These are phyloP conservation scores for Candolleomyces efflorescens DNA, from an alignment of 768 basidiomycete genomes.

Conservation along the genomic window DNA sequence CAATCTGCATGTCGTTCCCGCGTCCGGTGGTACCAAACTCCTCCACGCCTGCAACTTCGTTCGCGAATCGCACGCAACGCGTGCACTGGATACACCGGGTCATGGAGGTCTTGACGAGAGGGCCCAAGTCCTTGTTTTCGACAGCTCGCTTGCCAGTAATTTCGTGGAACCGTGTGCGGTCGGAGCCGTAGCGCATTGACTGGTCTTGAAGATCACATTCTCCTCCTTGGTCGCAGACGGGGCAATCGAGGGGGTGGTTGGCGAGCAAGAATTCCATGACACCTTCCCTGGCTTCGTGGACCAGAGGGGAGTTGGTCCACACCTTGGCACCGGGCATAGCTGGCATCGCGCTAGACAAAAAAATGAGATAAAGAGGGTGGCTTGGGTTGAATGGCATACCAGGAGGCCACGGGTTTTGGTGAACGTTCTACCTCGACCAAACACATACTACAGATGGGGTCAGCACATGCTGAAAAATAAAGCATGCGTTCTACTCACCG, in stretches of 20 bases:
- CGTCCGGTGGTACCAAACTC: constrained; percentile 96
- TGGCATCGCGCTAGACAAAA: constrained; percentile 77
- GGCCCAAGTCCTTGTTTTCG: constrained; percentile 97
- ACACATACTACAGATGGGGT: constrained; percentile 74
- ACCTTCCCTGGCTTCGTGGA: constrained; percentile 89
- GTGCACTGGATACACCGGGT: constrained; percentile 99
- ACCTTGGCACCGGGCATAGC: constrained; percentile 94
- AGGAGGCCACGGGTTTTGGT: constrained; percentile 93
- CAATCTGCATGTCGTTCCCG: constrained; percentile 98
- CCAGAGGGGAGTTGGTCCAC: constrained; percentile 88
- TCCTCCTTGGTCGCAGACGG: constrained; percentile 98
- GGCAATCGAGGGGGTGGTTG: constrained; percentile 98
- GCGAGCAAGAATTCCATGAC: constrained; percentile 99
- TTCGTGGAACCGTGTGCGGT: constrained; percentile 97
- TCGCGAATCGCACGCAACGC: constrained; percentile 97
- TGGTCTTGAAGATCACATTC: constrained; percentile 99
- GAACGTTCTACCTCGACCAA: constrained; percentile 95
- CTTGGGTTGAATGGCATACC: constrained; percentile 38
- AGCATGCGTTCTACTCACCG: constrained; percentile 48
- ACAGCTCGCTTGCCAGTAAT: constrained; percentile 97
- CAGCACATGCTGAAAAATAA: neutral
- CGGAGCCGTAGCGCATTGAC: constrained; percentile 98
- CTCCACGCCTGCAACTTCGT: constrained; percentile 98
- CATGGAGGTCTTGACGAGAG: constrained; percentile 98
- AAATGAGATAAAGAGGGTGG: neutral